Percentiles rank a stretch among this genome's conserved stretches.
These are phyloP conservation scores for Xylaria polymorpha DNA, from an alignment of 2,329 filamentous ascomycete species.

Conservation along the genomic window DNA sequence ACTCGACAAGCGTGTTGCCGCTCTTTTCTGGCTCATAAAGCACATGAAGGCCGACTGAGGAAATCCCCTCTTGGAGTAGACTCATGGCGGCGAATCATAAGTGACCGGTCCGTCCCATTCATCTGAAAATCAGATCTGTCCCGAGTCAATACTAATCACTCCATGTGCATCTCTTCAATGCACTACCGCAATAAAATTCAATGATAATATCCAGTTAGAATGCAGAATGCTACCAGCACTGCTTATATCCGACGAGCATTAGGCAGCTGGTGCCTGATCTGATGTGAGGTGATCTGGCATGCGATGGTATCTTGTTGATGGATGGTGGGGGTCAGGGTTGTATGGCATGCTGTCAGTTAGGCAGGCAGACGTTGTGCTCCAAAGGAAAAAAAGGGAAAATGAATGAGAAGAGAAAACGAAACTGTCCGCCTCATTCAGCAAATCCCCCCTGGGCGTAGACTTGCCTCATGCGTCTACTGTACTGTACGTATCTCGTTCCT, in stretches of 20 bases:
- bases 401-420: slow-evolving; percentile 1
- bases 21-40: slow-evolving; percentile 33
- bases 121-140: slow-evolving; percentile 12
- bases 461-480: slow-evolving; percentile 3
- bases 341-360: slow-evolving; percentile 19
- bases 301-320: slow-evolving; percentile 6
- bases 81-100: slow-evolving; percentile 31
- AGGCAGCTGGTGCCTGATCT: slow-evolving; percentile 27
- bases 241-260: slow-evolving; percentile 29
- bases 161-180: slow-evolving; percentile 4
- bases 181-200: slow-evolving; percentile 9
- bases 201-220: slow-evolving; percentile 7
- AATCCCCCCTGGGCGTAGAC: neutral
- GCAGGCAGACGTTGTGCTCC: slow-evolving; percentile 7
- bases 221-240: neutral
- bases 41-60: slow-evolving; percentile 33
- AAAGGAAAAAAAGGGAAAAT: neutral
- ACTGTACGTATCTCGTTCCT: neutral
- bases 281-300: slow-evolving; percentile 19
- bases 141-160: neutral
- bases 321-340: slow-evolving; percentile 26
- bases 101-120: neutral
- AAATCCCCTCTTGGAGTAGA: slow-evolving; percentile 20
- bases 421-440: slow-evolving; percentile 8
- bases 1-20: slow-evolving; percentile 30